Conservation (phyloP, 345 rosid genomes). For the Bretschneidera sinensis region DNA sequence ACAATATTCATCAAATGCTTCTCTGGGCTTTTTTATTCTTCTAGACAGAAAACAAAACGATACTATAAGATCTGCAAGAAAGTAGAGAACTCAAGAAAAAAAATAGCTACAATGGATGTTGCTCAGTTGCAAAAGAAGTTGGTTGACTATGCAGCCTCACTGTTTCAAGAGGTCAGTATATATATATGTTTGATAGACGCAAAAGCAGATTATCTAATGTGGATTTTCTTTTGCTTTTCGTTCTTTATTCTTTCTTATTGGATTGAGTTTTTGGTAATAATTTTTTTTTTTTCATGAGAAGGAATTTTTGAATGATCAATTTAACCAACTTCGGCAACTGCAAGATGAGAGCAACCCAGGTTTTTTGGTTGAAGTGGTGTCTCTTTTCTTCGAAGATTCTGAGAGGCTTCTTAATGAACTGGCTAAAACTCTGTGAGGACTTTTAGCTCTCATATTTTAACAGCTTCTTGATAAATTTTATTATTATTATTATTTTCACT, state of each 20-base stretch:
- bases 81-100: neutral
- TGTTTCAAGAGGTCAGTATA: constrained; percentile 49
- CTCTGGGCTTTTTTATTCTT: constrained; percentile 9
- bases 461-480: neutral
- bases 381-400: constrained; percentile 54
- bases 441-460: neutral
- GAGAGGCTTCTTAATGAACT: constrained; percentile 53
- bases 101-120: constrained; percentile 36
- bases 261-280: neutral
- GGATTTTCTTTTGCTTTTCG: neutral
- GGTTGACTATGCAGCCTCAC: constrained; percentile 36
- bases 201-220: neutral
- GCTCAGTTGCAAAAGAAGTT: constrained; percentile 48
- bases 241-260: neutral
- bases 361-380: constrained; percentile 55
- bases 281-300: constrained; percentile 11
- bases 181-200: neutral
- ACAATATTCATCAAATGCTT: constrained; percentile 10
- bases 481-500: neutral
- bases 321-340: constrained; percentile 49
- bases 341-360: constrained; percentile 65
- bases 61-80: constrained; percentile 23
- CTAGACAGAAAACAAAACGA: too few species aligned
- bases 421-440: constrained; percentile 39
- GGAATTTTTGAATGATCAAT: constrained; percentile 60